phyloP scores from a whole-genome alignment of 2,329 filamentous ascomycete genomes.

The Drechslerella coelobrocha region DNA sequence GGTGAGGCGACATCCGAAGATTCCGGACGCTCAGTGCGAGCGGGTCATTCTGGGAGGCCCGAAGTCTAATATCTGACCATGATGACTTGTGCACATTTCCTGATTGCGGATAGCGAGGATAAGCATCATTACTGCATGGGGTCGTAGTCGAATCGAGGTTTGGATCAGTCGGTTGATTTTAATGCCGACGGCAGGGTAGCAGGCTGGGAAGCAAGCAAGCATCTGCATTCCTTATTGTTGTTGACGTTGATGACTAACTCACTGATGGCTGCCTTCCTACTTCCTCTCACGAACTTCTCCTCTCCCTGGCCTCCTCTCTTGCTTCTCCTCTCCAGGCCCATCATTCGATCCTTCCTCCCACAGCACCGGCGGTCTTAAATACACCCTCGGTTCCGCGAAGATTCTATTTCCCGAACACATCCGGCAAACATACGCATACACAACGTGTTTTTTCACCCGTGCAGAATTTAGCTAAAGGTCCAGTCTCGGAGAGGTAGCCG shows the following conservation, averaged over 20 bases:
- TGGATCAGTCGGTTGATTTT: background rate
- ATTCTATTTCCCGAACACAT: background rate
- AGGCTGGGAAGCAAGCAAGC: background rate
- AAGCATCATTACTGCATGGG: background rate
- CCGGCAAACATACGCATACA: too few species aligned
- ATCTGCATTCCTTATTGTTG: background rate
- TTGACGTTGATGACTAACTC: background rate
- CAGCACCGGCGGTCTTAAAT: background rate
- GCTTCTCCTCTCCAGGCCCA: background rate
- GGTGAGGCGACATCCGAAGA: slow-evolving; percentile 32
- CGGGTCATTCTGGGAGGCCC: background rate
- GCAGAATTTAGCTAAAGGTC: background rate
- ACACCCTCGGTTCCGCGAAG: background rate
- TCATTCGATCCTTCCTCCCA: background rate
- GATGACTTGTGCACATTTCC: background rate
- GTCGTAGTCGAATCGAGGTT: background rate
- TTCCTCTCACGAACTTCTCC: background rate
- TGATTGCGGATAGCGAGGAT: background rate
- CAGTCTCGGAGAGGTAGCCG: slow-evolving; percentile 7
- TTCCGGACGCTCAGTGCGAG: slow-evolving; percentile 21
- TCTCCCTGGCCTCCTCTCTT: background rate
- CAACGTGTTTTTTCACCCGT: background rate
- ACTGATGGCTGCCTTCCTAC: background rate
- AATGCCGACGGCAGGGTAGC: background rate
- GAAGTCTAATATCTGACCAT: background rate